Base-by-base conservation (phyloP, 768 basidiomycete species). In the Mrakia frigida region DNA sequence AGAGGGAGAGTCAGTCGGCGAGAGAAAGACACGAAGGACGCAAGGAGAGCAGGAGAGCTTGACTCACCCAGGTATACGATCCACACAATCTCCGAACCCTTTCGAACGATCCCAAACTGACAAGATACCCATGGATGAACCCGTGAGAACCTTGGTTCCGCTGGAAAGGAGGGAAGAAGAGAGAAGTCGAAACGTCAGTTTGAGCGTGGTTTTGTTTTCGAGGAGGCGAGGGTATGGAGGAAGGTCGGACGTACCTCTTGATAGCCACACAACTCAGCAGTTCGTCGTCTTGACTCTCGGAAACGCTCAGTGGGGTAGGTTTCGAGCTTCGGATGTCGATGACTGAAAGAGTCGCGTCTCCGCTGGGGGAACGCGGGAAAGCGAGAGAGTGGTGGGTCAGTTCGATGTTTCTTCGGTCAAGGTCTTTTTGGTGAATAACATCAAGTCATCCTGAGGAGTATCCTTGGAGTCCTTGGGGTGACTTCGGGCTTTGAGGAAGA, bases 261-360 rank as follows among this genome's bases (percentile, higher is more conserved):
- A 98, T 94, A 23, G 92, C 83, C 43, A 91, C 89, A 61, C 94
- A 88, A 7, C 92, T 93, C 13, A 98, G 86, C 61, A 97, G 85
- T 81, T 98, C 95, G 81, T 98, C 95, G 81, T 97, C 95, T 82
- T 98, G 95, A 84, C 96, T 92, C 82, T 96, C 94, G 23, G 93
- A 96, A 73, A 94, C 91, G 1, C 90, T 90, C 76, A 92, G 84
- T 1, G 92, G 92, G 70, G 90, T 88, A 18, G 86, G 78, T 80
- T 92, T 92, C 79, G 90, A 93, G 25, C 92, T 89, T 76, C 94
- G 89, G 35, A 95, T 88, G 80, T 98, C 95, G 82, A 95, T 89
- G 60, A 96, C 94, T 28, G 93, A 95, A 68, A 98, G 85, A 21
- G 93, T 93, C 3, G 93, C 94, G 83, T 98, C 95, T 53, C 92